Percentiles rank a stretch among this genome's conserved stretches.
Conservation (phyloP, 257 asterid species). For the Jaltomata sinuosa region DNA sequence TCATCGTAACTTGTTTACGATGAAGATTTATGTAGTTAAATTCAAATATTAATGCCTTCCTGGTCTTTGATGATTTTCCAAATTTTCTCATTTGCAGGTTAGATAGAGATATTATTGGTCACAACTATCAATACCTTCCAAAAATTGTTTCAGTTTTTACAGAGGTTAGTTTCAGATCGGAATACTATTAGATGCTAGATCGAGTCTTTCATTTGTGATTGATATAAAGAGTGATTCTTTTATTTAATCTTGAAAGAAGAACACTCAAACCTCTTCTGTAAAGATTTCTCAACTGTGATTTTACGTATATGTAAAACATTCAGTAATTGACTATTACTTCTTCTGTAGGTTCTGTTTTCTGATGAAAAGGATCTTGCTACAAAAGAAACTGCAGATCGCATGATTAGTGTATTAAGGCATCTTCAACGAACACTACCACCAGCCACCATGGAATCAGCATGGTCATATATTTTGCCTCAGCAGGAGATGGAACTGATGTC, state of each 20-base stretch:
- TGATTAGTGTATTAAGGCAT: conserved; percentile 70
- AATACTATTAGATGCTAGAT: background rate
- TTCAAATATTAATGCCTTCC: background rate
- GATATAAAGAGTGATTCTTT: no score
- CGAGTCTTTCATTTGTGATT: background rate
- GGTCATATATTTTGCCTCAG: conserved; percentile 80
- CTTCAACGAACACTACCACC: conserved; percentile 82
- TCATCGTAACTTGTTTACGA: background rate
- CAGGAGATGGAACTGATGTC: conserved; percentile 72
- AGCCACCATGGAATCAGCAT: conserved; percentile 54
- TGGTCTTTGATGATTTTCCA: background rate
- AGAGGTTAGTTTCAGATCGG: conserved; percentile 48
- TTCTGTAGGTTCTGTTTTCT: conserved; percentile 49
- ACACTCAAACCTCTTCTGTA: no score
- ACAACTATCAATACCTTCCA: conserved; percentile 77
- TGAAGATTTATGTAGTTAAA: background rate
- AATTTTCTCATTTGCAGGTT: conserved; percentile 39
- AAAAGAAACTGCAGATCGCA: conserved; percentile 64
- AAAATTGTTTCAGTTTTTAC: conserved; percentile 85
- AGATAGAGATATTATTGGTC: conserved; percentile 70
- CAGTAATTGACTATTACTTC: background rate
- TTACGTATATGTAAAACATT: background rate
- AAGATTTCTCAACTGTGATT: background rate
- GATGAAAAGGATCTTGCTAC: conserved; percentile 73
- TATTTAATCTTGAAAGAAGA: no score